phyloP scores from a whole-genome alignment of 768 basidiomycete species.

The Pisolithus orientalis region DNA sequence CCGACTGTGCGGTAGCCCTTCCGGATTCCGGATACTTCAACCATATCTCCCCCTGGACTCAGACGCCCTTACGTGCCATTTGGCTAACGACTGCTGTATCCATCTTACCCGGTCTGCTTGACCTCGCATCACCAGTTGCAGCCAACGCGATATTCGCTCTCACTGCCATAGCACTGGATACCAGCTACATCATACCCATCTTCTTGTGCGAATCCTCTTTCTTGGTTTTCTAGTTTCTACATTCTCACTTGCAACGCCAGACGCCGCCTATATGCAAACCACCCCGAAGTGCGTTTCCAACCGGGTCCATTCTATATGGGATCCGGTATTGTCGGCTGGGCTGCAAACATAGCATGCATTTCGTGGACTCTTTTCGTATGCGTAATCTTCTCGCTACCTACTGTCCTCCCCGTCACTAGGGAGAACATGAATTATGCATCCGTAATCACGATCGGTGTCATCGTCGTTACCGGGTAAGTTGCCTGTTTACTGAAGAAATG shows the following conservation, averaged over 20 bases:
- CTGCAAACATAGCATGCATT: slow-evolving; percentile 60
- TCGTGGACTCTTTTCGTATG: slow-evolving; percentile 62
- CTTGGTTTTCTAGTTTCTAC: background rate
- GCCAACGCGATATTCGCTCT: slow-evolving; percentile 80
- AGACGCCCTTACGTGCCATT: slow-evolving; percentile 74
- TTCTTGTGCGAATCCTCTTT: slow-evolving; percentile 36
- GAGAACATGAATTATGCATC: slow-evolving; percentile 81
- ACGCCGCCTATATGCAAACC: slow-evolving; percentile 59
- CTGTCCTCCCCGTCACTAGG: slow-evolving; percentile 58
- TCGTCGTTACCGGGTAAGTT: slow-evolving; percentile 47
- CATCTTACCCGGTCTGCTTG: slow-evolving; percentile 66
- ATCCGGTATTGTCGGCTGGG: slow-evolving; percentile 53
- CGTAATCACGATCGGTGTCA: slow-evolving; percentile 52
- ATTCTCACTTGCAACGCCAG: slow-evolving; percentile 14
- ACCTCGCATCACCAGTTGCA: slow-evolving; percentile 70
- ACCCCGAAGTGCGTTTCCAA: slow-evolving; percentile 78
- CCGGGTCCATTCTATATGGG: slow-evolving; percentile 89
- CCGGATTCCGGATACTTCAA: slow-evolving; percentile 79
- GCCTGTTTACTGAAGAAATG: background rate
- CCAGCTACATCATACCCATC: slow-evolving; percentile 81
- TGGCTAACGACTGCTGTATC: slow-evolving; percentile 64
- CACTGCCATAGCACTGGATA: slow-evolving; percentile 70
- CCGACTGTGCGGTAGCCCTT: slow-evolving; percentile 37
- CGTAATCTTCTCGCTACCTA: slow-evolving; percentile 71
- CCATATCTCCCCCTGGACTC: slow-evolving; percentile 51